Conservation (phyloP, 805 yeast species). For the Yarrowia phangngaensis region DNA sequence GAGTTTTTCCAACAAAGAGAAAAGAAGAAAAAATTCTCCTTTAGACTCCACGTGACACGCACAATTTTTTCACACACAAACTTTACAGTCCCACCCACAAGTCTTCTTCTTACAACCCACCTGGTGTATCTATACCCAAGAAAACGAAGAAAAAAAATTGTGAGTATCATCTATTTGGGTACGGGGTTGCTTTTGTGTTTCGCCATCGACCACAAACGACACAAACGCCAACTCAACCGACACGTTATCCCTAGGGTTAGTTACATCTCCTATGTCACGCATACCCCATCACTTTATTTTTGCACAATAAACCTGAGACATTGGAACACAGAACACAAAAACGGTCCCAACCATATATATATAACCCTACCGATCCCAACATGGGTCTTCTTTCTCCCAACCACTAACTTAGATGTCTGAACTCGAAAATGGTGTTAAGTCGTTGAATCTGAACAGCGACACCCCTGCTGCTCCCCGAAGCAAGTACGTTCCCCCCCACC, state of each 20-base stretch:
- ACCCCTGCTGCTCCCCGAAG: constrained; percentile 21
- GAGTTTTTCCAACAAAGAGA: constrained; percentile 5
- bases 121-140: constrained; percentile 25
- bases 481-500: constrained; percentile 27
- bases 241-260: too few species aligned
- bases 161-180: background rate
- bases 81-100: constrained; percentile 21
- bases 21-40: constrained; percentile 13
- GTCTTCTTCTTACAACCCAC: constrained; percentile 27
- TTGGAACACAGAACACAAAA: too few species aligned
- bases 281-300: too few species aligned
- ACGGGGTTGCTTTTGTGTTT: too few species aligned
- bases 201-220: too few species aligned
- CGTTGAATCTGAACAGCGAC: constrained; percentile 27
- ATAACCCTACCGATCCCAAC: background rate
- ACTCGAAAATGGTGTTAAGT: constrained; percentile 25
- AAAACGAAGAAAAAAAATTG: constrained; percentile 17
- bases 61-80: constrained; percentile 26
- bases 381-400: too few species aligned
- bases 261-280: too few species aligned
- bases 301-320: too few species aligned
- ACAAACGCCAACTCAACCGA: too few species aligned
- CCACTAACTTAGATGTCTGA: constrained; percentile 25
- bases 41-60: constrained; percentile 24
- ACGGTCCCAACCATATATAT: too few species aligned